A percentile compares a stretch with the other conserved stretches of the same genome.
Evolutionary conservation across 2,329 filamentous ascomycete species (phyloP).

Genomic region (Xylaria sp.): DNA sequence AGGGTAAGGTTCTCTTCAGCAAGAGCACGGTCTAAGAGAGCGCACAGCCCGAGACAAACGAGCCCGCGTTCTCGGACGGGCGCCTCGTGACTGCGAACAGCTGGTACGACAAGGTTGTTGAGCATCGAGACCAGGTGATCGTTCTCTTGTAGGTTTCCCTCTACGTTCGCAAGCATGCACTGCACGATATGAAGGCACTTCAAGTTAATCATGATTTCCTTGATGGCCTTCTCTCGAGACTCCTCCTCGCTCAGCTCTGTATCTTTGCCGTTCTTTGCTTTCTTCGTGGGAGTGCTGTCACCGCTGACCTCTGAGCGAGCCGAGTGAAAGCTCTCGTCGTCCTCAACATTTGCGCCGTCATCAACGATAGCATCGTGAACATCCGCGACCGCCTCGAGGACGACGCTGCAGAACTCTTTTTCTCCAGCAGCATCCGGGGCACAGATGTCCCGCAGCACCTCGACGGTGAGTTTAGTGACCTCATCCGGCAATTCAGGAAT

Average conservation of each 20-base stretch:
- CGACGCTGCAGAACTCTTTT: conserved; percentile 83
- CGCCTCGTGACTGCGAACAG: conserved; percentile 91
- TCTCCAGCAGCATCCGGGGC: conserved; percentile 78
- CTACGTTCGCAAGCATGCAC: conserved; percentile 95
- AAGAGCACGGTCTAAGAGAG: conserved; percentile 88
- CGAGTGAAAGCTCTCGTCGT: conserved; percentile 90
- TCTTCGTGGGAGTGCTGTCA: conserved; percentile 66
- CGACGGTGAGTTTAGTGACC: conserved; percentile 86
- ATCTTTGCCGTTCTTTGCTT: conserved; percentile 55
- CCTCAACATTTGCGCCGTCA: conserved; percentile 65
- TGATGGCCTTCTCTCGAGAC: conserved; percentile 78
- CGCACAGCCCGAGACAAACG: conserved; percentile 89
- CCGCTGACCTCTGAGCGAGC: conserved; percentile 86
- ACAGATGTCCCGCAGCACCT: conserved; percentile 85
- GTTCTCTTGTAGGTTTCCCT: conserved; percentile 87
- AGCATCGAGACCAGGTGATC: conserved; percentile 95
- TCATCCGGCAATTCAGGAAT: conserved; percentile 91
- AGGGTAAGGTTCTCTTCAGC: conserved; percentile 91
- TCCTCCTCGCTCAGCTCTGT: conserved; percentile 70
- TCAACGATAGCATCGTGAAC: conserved; percentile 93
- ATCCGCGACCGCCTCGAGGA: conserved; percentile 94
- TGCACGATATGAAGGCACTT: conserved; percentile 98
- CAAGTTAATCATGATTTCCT: conserved; percentile 96
- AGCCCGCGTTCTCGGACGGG: conserved; percentile 92
- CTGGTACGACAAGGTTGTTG: conserved; percentile 95